Conservation (phyloP, 140 eudicot species). For the Stevia rebaudiana region DNA sequence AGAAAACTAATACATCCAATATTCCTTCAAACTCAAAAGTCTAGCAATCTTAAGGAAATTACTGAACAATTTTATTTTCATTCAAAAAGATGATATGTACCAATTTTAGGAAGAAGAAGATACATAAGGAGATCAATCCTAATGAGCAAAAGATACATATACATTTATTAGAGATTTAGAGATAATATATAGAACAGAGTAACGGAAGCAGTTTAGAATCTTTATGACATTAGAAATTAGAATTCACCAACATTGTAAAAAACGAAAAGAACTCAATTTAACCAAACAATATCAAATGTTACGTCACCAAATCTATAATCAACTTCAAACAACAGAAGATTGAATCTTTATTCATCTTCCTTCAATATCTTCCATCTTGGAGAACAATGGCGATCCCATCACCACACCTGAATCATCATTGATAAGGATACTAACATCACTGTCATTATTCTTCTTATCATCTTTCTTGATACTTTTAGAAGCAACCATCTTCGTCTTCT, state of each 20-base stretch:
- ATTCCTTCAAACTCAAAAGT: too few species aligned
- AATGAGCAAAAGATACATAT: too few species aligned
- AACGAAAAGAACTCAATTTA: background rate
- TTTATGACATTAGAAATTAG: constrained; percentile 15
- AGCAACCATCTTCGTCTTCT: constrained; percentile 1
- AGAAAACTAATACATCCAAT: too few species aligned
- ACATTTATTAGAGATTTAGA: too few species aligned
- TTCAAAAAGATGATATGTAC: too few species aligned
- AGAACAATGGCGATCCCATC: constrained; percentile 58
- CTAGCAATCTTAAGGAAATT: too few species aligned
- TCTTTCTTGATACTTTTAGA: constrained; percentile 20
- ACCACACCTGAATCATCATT: constrained; percentile 72
- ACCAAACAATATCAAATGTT: constrained; percentile 16
- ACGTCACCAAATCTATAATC: constrained; percentile 25
- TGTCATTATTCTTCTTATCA: constrained; percentile 9
- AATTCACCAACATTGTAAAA: constrained; percentile 13
- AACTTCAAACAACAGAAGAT: constrained; percentile 14
- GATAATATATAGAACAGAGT: too few species aligned
- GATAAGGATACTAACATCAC: constrained; percentile 29
- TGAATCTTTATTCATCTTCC: constrained; percentile 43
- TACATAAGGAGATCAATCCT: too few species aligned
- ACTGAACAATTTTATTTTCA: too few species aligned
- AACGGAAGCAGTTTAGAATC: background rate
- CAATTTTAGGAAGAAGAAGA: too few species aligned
- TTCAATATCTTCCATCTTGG: constrained; percentile 47